Conservation (phyloP, 2,329 filamentous ascomycete genomes). For the Alternaria postmessia region DNA sequence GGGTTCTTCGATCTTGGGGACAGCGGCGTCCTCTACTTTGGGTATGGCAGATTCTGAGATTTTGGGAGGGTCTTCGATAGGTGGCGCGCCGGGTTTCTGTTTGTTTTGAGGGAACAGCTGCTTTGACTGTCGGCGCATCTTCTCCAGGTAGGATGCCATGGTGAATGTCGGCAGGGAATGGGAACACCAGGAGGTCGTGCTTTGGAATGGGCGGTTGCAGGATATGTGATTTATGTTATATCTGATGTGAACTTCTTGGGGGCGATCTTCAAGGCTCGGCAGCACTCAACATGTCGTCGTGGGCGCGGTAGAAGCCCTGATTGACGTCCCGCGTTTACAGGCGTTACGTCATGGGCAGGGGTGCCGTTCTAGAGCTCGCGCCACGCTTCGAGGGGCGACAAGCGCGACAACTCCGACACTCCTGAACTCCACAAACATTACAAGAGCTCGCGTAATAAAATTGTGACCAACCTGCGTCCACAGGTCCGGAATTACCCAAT, state of each 20-base stretch:
- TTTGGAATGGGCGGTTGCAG: background rate
- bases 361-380: slow-evolving; percentile 17
- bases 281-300: slow-evolving; percentile 34
- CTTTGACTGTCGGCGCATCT: slow-evolving; percentile 45
- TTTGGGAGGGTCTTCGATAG: slow-evolving; percentile 23
- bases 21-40: slow-evolving; percentile 16
- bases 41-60: slow-evolving; percentile 15
- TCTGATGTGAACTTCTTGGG: slow-evolving; percentile 8
- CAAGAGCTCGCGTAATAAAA: background rate
- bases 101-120: slow-evolving; percentile 30
- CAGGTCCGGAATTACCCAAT: background rate
- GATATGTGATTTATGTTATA: slow-evolving; percentile 1
- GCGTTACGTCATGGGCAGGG: slow-evolving; percentile 43
- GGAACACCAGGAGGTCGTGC: background rate
- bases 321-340: slow-evolving; percentile 27
- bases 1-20: slow-evolving; percentile 22
- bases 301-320: slow-evolving; percentile 27
- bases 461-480: background rate
- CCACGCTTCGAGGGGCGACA: slow-evolving; percentile 15
- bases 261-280: slow-evolving; percentile 27
- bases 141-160: slow-evolving; percentile 47
- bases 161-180: background rate
- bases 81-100: slow-evolving; percentile 18
- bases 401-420: background rate
- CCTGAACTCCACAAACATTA: background rate